Base-by-base conservation (phyloP, 1,139 yeast species). In the Magnusiomyces starmeri region DNA sequence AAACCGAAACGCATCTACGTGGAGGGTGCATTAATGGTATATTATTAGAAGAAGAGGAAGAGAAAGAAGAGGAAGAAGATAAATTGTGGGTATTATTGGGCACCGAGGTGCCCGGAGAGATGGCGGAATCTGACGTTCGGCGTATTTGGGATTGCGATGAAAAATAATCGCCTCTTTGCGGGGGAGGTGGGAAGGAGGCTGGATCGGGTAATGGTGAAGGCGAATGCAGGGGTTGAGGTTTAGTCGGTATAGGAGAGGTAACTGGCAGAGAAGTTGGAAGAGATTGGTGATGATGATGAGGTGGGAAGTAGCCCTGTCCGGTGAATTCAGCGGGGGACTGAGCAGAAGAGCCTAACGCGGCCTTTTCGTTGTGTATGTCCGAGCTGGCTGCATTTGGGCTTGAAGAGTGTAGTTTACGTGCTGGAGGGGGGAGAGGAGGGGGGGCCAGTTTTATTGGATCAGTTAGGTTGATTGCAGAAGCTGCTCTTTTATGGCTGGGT, bases 371-470 rank as follows among this genome's bases (percentile, higher is more conserved):
- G 42, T 3, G 46, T n/a, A n/a, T n/a, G n/a, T n/a, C n/a, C n/a
- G n/a, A n/a, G n/a, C n/a, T n/a, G n/a, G n/a, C n/a, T n/a, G n/a
- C 7, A 46, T 47, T 43, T 37, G 52, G 40, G 25, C 29, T 4
- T 42, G 57, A 27, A 45, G 47, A 49, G n/a, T 35, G 34, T 3
- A 50, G 50, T 40, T 52, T 55, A 7, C 58, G 46, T n/a, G 60
- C 32, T 2, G 60, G 59, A n/a, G 59, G 54, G 6, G 60, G 60
- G 6, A 57, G 57, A n/a, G 59, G 59, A 20, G 60, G 56, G n/a
- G 51, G 55, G 20, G 52, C 50, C 16, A 50, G 37, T 20, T 47
- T 48, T n/a, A 22, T 40, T 40, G 3, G 43, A 12, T 12, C 41
- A 32, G 21, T 29, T 43, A 8, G 46, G 47, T 16, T 45, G 50